phyloP scores from a whole-genome alignment of 1,284 basidiomycete species.

The Puccinia horiana region DNA sequence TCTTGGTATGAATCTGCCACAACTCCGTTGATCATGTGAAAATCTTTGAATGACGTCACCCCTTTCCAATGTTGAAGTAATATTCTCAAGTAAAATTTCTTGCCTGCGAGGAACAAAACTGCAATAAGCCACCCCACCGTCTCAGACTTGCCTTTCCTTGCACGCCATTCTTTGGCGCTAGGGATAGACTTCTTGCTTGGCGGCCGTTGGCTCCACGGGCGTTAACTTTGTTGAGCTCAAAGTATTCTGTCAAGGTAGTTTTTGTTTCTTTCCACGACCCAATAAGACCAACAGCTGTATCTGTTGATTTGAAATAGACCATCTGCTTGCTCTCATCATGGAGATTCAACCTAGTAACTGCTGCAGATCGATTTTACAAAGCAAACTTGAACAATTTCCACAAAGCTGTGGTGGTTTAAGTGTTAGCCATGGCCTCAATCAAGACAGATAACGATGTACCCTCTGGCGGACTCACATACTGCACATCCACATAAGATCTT shows the following conservation, averaged over 20 bases:
- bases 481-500: neutral
- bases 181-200: neutral
- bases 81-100: neutral
- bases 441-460: neutral
- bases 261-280: neutral
- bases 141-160: neutral
- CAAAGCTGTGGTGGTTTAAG: neutral
- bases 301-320: neutral
- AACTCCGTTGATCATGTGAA: neutral
- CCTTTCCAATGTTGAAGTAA: neutral
- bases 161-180: neutral
- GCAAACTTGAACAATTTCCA: neutral
- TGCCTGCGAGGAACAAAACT: neutral
- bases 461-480: constrained; percentile 17
- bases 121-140: neutral
- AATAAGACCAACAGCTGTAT: neutral
- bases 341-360: neutral
- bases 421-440: too few relatives aligned
- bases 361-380: neutral
- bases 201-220: neutral
- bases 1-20: too few relatives aligned
- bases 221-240: neutral
- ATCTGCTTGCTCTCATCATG: neutral
- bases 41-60: neutral
- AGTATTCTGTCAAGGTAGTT: constrained; percentile 2